Percentiles rank a stretch among this genome's conserved stretches.
Evolutionary conservation across 768 basidiomycete genomes (phyloP).

Genomic region (Clathrus columnatus): DNA sequence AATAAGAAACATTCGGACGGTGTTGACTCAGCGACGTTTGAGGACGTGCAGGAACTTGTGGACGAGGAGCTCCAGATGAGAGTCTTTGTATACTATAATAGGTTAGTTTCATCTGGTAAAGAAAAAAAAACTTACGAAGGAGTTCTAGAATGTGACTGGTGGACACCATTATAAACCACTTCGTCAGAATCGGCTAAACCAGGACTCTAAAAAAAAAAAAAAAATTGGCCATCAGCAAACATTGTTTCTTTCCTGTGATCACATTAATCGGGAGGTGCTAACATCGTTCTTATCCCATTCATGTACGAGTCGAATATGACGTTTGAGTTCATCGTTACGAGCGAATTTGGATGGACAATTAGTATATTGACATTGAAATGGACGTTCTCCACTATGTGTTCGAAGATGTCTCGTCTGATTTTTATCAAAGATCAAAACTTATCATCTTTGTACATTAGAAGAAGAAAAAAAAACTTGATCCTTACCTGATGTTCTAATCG

Average conservation of each 20-base stretch:
- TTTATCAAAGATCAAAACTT: no score
- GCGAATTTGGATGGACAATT: constrained; percentile 98
- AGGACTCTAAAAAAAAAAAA: not conserved
- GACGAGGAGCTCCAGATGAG: not conserved
- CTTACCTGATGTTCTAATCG: constrained; percentile 89
- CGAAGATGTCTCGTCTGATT: constrained; percentile 90
- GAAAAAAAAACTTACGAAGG: not conserved
- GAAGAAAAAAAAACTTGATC: not conserved
- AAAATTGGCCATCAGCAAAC: not conserved
- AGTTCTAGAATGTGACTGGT: not conserved
- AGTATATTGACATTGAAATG: constrained; percentile 84
- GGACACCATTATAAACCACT: constrained; percentile 6
- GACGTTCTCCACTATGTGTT: constrained; percentile 97
- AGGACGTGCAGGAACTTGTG: not conserved
- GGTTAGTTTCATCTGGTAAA: not conserved
- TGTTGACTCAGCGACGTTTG: constrained; percentile 2
- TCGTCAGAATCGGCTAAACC: constrained; percentile 6
- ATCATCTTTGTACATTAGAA: no score
- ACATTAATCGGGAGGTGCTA: not conserved
- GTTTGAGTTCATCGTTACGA: constrained; percentile 95
- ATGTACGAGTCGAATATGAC: constrained; percentile 40
- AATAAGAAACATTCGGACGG: not conserved
- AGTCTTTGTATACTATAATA: not conserved
- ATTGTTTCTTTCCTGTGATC: not conserved
- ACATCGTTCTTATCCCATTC: constrained; percentile 1